These are phyloP conservation scores for barley (Hordeum vulgare) DNA, from an alignment of 176 grass and related monocot species.

Conservation along the genomic window DNA sequence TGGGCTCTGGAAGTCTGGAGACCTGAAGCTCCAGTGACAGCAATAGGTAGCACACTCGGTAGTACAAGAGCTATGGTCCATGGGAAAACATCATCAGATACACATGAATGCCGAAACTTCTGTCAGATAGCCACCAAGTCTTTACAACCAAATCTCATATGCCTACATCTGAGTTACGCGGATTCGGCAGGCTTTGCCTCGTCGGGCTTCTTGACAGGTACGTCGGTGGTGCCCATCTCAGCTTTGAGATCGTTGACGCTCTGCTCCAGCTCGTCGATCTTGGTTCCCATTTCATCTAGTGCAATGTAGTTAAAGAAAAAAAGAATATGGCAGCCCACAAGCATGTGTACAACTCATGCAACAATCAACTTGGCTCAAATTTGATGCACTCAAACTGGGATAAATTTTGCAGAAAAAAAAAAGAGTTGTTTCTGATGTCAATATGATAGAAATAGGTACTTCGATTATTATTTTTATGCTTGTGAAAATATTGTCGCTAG, in stretches of 20 bases:
- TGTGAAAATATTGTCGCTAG: background rate
- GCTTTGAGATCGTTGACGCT: conserved; percentile 84
- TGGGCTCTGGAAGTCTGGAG: background rate
- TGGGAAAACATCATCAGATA: background rate
- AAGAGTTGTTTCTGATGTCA: background rate
- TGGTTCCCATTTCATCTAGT: conserved; percentile 96
- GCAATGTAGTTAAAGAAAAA: conserved; percentile 59
- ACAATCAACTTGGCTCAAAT: background rate
- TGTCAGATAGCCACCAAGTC: background rate
- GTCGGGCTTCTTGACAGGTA: conserved; percentile 40
- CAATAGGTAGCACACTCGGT: background rate
- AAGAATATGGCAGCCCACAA: background rate
- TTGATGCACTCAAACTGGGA: background rate
- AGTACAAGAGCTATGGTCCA: conserved; percentile 1
- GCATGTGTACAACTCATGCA: background rate
- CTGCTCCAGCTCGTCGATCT: conserved; percentile 92
- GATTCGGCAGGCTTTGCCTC: conserved; percentile 44
- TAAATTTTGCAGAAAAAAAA: background rate
- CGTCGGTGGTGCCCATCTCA: conserved; percentile 59
- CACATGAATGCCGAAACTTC: background rate
- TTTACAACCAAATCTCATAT: conserved; percentile 2
- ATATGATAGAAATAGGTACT: background rate
- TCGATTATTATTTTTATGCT: background rate
- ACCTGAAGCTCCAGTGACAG: background rate
- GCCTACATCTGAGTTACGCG: conserved; percentile 22